Conservation (phyloP, 176 grass and related monocot genomes). For the Paspalum vaginatum region DNA sequence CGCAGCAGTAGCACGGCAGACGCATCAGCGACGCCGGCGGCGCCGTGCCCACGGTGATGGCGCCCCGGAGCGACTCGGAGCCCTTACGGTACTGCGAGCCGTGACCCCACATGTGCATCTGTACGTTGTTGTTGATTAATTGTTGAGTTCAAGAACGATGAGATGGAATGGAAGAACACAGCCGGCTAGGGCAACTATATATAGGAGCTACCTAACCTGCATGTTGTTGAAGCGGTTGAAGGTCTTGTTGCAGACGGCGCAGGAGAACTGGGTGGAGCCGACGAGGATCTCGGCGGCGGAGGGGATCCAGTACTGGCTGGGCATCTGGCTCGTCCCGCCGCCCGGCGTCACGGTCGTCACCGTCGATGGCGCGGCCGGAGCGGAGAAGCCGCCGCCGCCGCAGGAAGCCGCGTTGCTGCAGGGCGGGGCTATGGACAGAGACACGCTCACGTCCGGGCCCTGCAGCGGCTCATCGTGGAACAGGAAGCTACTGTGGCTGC, state of each 20-base stretch:
- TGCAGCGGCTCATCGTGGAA: constrained; percentile 39
- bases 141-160: no score
- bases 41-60: constrained; percentile 34
- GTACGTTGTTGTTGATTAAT: no score
- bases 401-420: not conserved
- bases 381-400: not conserved
- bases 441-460: constrained; percentile 51
- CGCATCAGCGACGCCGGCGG: constrained; percentile 61
- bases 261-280: constrained; percentile 81
- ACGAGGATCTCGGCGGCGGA: constrained; percentile 91
- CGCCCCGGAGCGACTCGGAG: constrained; percentile 59
- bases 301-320: constrained; percentile 87
- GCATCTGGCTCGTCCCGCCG: constrained; percentile 22
- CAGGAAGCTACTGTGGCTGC: constrained; percentile 16
- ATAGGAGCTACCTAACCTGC: constrained; percentile 74
- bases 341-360: not conserved
- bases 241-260: constrained; percentile 87
- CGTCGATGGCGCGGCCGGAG: not conserved
- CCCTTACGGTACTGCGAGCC: constrained; percentile 87
- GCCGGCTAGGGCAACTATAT: not conserved
- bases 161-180: not conserved
- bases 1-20: constrained; percentile 89
- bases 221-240: constrained; percentile 99
- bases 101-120: constrained; percentile 99
- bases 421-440: constrained; percentile 67